phyloP scores from a whole-genome alignment of 495 filamentous ascomycete genomes.

The Tuber magnatum region DNA sequence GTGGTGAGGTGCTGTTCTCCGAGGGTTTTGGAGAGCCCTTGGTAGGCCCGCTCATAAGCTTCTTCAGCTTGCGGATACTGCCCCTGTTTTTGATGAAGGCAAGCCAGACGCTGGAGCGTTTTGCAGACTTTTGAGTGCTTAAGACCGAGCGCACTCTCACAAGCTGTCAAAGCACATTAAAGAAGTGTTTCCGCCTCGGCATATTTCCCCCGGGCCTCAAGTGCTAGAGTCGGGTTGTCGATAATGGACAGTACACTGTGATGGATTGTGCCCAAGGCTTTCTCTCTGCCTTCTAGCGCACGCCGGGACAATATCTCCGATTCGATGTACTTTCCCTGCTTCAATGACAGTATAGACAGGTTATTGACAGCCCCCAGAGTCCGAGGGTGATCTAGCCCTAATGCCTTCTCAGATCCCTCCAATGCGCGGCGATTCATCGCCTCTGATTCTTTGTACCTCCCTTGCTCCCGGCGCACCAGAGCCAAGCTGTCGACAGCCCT shows the following conservation, averaged over 20 bases:
- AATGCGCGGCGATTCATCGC: constrained; percentile 3
- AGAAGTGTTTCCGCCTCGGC: constrained; percentile 31
- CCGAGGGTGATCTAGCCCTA: too few relatives aligned
- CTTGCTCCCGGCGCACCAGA: too few relatives aligned
- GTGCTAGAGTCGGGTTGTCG: constrained; percentile 10
- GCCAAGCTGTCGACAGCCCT: too few relatives aligned
- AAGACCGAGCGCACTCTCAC: neutral
- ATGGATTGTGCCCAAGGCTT: constrained; percentile 13
- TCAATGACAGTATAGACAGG: neutral
- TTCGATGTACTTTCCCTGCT: neutral
- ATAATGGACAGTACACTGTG: neutral
- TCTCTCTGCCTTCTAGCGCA: constrained; percentile 10
- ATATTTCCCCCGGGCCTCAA: constrained; percentile 24
- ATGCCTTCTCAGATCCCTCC: neutral
- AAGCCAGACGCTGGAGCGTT: neutral
- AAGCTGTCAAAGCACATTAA: constrained; percentile 15
- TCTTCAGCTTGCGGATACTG: neutral
- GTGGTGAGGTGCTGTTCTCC: constrained; percentile 6
- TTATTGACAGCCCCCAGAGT: constrained; percentile 9
- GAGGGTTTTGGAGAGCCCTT: too few relatives aligned
- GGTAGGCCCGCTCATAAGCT: neutral
- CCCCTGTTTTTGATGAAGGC: neutral
- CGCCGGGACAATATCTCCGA: neutral
- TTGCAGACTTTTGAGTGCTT: neutral
- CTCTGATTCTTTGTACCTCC: too few relatives aligned